These are phyloP conservation scores for Paraphoma sp. DNA, from an alignment of 2,329 filamentous ascomycete genomes.

Conservation along the genomic window DNA sequence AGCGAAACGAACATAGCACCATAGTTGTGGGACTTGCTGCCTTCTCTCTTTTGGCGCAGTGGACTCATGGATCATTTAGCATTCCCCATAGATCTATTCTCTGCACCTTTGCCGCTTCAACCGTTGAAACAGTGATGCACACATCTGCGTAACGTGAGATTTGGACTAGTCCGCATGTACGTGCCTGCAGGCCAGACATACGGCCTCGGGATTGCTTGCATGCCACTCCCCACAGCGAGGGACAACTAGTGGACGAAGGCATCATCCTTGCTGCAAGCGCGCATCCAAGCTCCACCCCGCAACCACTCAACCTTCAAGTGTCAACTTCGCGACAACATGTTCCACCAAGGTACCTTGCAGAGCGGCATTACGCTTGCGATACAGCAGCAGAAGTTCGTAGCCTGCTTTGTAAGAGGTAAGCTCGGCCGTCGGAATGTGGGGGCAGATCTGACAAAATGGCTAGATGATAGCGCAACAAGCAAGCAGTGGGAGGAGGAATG, in stretches of 20 bases:
- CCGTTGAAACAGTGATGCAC: background rate
- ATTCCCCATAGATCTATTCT: conserved; percentile 40
- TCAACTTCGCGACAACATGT: conserved; percentile 63
- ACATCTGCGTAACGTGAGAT: background rate
- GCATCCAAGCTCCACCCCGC: conserved; percentile 24
- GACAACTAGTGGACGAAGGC: conserved; percentile 11
- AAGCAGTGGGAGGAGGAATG: conserved; percentile 75
- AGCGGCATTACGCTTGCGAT: conserved; percentile 81
- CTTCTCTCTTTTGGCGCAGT: conserved; percentile 39
- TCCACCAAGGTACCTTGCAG: conserved; percentile 80
- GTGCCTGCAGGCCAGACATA: background rate
- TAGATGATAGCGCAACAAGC: conserved; percentile 75
- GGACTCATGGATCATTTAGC: conserved; percentile 31
- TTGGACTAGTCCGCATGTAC: background rate
- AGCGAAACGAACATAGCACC: conserved; percentile 23
- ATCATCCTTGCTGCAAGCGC: conserved; percentile 19
- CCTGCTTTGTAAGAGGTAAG: conserved; percentile 82
- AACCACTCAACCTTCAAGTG: conserved; percentile 17
- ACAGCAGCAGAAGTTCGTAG: conserved; percentile 75
- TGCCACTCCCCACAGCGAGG: conserved; percentile 13
- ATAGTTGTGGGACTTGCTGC: conserved; percentile 28
- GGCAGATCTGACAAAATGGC: conserved; percentile 8
- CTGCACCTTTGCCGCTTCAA: background rate
- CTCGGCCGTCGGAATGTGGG: conserved; percentile 15
- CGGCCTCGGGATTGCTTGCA: conserved; percentile 15